Conservation (phyloP, 2,329 filamentous ascomycete genomes). For the Colletotrichum viniferum region DNA sequence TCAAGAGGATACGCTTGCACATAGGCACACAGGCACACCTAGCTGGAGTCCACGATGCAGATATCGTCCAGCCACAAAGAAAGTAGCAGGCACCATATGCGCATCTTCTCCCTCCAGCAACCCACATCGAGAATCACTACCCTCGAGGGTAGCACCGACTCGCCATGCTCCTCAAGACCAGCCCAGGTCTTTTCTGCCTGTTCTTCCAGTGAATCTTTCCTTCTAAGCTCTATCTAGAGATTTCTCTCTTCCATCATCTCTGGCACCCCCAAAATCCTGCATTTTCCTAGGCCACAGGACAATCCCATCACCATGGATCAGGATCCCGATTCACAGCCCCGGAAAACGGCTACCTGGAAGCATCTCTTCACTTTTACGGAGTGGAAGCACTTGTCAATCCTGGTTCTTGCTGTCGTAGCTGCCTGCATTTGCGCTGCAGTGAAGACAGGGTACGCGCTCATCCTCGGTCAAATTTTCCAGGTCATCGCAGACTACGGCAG, state of each 20-base stretch:
- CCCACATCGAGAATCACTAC: not conserved
- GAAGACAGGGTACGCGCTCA: conserved; percentile 68
- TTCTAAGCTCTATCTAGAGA: not conserved
- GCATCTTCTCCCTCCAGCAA: not conserved
- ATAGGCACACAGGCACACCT: not conserved
- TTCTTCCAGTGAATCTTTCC: not conserved
- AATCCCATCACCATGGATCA: not conserved
- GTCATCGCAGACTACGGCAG: conserved; percentile 70
- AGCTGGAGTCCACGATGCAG: not conserved
- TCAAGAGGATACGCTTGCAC: not conserved
- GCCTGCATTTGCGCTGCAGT: conserved; percentile 65
- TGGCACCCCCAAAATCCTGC: not conserved
- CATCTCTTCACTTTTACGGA: conserved; percentile 76
- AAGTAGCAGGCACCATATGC: not conserved
- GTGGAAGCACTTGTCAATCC: conserved; percentile 57
- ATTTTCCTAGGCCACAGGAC: not conserved
- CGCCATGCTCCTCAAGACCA: not conserved
- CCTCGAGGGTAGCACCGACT: not conserved
- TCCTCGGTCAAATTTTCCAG: conserved; percentile 79
- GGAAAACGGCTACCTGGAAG: conserved; percentile 31
- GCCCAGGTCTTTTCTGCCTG: not conserved
- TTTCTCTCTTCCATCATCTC: not conserved
- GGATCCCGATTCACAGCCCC: not conserved
- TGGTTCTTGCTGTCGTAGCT: conserved; percentile 59
- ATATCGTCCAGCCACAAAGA: not conserved